Conservation (phyloP, 371 early-diverging fungal species). For the Mucor mucedo region DNA sequence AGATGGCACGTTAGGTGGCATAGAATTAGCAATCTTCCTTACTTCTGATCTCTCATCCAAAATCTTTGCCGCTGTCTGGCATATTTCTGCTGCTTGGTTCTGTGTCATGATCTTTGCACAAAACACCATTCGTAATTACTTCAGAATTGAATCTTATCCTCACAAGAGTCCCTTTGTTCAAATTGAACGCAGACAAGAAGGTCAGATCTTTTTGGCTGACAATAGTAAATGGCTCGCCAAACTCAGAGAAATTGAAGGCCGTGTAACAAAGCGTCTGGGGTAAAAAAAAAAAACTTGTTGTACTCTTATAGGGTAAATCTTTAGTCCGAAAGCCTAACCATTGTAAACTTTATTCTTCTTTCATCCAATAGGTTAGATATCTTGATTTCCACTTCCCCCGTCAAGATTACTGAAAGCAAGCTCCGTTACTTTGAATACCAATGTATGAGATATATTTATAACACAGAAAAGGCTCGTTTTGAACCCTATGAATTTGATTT, state of each 20-base stretch:
- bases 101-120: constrained; percentile 47
- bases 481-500: constrained; percentile 60
- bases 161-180: constrained; percentile 59
- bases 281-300: constrained; percentile 10
- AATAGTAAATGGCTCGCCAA: constrained; percentile 41
- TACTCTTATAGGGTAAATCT: background rate
- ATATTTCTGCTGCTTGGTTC: constrained; percentile 67
- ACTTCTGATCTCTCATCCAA: constrained; percentile 60
- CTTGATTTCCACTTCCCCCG: constrained; percentile 44
- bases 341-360: background rate
- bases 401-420: constrained; percentile 51
- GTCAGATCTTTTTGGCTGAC: constrained; percentile 58
- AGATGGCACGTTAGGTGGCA: constrained; percentile 50
- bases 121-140: constrained; percentile 61
- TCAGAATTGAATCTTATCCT: constrained; percentile 57
- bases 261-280: constrained; percentile 20
- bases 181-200: constrained; percentile 63
- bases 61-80: constrained; percentile 72
- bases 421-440: constrained; percentile 72
- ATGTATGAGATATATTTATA: constrained; percentile 73
- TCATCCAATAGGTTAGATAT: constrained; percentile 35
- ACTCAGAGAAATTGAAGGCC: constrained; percentile 34
- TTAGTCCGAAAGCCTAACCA: background rate
- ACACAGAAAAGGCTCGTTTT: constrained; percentile 47
- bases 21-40: constrained; percentile 48